Evolutionary conservation across 1,284 basidiomycete species (phyloP).

Genomic region (Ceratobasidium sp.): DNA sequence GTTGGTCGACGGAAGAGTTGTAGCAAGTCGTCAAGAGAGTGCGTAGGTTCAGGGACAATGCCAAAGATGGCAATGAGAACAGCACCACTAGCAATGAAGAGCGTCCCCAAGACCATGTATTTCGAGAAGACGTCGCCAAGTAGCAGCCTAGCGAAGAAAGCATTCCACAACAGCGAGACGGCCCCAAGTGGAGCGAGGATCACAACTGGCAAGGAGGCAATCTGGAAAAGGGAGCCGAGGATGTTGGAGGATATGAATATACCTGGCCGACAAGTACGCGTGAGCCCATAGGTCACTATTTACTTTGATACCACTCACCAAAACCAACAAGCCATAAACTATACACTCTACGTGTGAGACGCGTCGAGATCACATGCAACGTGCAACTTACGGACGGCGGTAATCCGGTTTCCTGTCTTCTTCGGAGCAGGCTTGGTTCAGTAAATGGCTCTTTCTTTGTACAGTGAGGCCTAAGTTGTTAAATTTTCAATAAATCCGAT

Average conservation of each 20-base stretch:
- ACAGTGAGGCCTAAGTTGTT: constrained; percentile 78
- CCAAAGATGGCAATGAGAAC: constrained; percentile 93
- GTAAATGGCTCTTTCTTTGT: constrained; percentile 93
- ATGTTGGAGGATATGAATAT: constrained; percentile 92
- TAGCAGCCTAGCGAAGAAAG: constrained; percentile 88
- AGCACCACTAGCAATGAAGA: constrained; percentile 90
- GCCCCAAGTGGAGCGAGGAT: constrained; percentile 94
- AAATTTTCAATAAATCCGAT: constrained; percentile 4
- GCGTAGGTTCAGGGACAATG: constrained; percentile 92
- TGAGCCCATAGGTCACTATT: background rate
- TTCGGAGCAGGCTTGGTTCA: constrained; percentile 82
- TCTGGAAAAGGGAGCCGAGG: constrained; percentile 93
- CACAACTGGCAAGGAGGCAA: constrained; percentile 92
- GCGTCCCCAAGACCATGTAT: constrained; percentile 87
- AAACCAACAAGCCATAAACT: constrained; percentile 91
- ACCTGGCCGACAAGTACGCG: constrained; percentile 54
- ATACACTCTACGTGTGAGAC: constrained; percentile 41
- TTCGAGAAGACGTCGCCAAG: constrained; percentile 89
- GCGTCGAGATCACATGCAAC: background rate
- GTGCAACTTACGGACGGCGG: constrained; percentile 77
- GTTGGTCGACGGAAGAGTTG: constrained; percentile 81
- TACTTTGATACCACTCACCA: constrained; percentile 56
- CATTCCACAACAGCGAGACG: constrained; percentile 94
- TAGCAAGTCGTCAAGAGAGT: constrained; percentile 89
- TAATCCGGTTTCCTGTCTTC: constrained; percentile 76